A percentile compares a stretch with the other conserved stretches of the same genome.
phyloP scores from a whole-genome alignment of 225 moss, liverwort and hornwort genomes.

The Bryoerythrophyllum caledonicum region DNA sequence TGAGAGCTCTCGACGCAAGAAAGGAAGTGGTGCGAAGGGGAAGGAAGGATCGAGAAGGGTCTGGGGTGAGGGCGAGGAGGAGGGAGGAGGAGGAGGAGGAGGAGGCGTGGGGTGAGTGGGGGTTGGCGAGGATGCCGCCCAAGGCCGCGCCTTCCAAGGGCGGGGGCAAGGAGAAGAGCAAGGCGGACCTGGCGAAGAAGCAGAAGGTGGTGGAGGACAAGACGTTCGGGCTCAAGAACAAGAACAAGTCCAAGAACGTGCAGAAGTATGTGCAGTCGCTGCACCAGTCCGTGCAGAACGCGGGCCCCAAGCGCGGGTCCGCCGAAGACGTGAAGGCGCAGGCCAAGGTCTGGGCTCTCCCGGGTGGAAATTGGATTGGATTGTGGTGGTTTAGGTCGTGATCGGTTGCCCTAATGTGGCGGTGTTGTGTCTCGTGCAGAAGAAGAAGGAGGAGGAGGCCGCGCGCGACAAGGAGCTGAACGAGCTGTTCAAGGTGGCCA shows the following conservation, averaged over 20 bases:
- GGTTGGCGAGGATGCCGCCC: constrained; percentile 62
- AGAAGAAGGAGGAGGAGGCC: constrained; percentile 90
- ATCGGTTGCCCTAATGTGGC: background rate
- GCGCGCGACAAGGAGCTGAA: constrained; percentile 77
- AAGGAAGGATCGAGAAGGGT: too few species aligned
- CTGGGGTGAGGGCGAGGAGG: background rate
- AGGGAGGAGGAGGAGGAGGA: background rate
- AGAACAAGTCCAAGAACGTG: constrained; percentile 99
- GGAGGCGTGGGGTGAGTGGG: background rate
- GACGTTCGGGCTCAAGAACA: constrained; percentile 96
- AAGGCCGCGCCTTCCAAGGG: constrained; percentile 51
- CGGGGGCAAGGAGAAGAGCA: constrained; percentile 79
- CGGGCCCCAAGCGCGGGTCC: constrained; percentile 51
- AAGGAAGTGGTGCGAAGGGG: too few species aligned
- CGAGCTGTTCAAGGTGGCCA: constrained; percentile 98
- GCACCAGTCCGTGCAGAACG: constrained; percentile 40
- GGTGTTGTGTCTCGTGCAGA: constrained; percentile 44
- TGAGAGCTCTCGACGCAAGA: background rate
- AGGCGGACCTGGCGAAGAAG: constrained; percentile 95
- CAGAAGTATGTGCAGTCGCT: constrained; percentile 84
- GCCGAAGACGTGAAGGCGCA: constrained; percentile 67
- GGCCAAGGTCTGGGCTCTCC: constrained; percentile 44
- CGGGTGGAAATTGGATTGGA: background rate
- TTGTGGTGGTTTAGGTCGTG: background rate
- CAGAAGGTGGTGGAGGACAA: constrained; percentile 99